These are phyloP conservation scores for Cladophialophora carrionii DNA, from an alignment of 2,329 filamentous ascomycete genomes.

Conservation along the genomic window DNA sequence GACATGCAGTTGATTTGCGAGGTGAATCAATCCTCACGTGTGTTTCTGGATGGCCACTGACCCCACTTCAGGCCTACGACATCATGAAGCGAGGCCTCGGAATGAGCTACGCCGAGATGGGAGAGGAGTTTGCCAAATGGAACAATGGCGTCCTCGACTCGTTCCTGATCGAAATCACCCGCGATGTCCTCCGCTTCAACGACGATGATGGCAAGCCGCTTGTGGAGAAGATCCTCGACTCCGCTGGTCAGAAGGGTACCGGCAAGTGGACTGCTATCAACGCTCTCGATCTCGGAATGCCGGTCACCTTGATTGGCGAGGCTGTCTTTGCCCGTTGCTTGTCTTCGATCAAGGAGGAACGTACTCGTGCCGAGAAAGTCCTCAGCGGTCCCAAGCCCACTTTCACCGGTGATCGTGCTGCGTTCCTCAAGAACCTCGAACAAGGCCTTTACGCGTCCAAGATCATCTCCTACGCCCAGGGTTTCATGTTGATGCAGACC, in stretches of 20 bases:
- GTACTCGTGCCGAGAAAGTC: conserved; percentile 75
- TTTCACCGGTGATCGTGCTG: conserved; percentile 87
- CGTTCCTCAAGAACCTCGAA: conserved; percentile 96
- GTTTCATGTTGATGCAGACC: conserved; percentile 99
- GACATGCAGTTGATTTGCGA: conserved; percentile 99
- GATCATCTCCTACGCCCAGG: conserved; percentile 99
- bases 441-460: conserved; percentile 99
- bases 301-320: conserved; percentile 96
- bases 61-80: conserved; percentile 80
- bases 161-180: conserved; percentile 98
- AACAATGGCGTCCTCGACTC: conserved; percentile 98
- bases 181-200: conserved; percentile 97
- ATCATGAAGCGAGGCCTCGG: conserved; percentile 99
- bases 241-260: conserved; percentile 98
- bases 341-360: conserved; percentile 92
- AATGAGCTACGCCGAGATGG: conserved; percentile 88
- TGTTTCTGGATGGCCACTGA: conserved; percentile 28
- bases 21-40: conserved; percentile 60
- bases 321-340: conserved; percentile 93
- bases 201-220: conserved; percentile 89
- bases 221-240: conserved; percentile 98
- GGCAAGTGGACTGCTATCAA: conserved; percentile 99
- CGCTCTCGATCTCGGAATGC: conserved; percentile 96
- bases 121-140: conserved; percentile 91
- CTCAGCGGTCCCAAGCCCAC: conserved; percentile 76